Percentiles rank a stretch among this genome's conserved stretches.
Evolutionary conservation across 169 alveolate genomes (phyloP).

Genomic region (Cystoisospora suis): DNA sequence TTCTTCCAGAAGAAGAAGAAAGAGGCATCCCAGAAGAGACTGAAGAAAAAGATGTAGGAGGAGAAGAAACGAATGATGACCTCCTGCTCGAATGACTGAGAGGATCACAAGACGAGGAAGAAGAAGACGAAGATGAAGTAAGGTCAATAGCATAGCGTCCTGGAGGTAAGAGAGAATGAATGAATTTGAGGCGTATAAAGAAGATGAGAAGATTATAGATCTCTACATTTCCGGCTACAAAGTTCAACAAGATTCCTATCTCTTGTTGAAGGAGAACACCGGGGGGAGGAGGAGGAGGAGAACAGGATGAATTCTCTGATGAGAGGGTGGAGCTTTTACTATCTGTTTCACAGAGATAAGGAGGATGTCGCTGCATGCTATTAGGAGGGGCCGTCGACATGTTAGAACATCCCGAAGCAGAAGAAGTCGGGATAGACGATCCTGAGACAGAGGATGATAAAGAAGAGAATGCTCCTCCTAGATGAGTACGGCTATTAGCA

Average conservation of each 20-base stretch:
- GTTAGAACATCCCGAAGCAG: too few relatives aligned
- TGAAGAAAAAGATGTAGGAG: background rate
- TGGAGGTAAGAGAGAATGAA: slow-evolving; percentile 38
- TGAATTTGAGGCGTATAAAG: slow-evolving; percentile 37
- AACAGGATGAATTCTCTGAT: too few relatives aligned
- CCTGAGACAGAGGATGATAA: background rate
- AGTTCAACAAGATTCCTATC: background rate
- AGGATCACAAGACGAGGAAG: too few relatives aligned
- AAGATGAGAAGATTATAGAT: slow-evolving; percentile 22
- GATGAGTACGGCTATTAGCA: too few relatives aligned
- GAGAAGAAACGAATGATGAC: background rate
- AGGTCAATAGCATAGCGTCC: slow-evolving; percentile 23
- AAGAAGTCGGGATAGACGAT: background rate
- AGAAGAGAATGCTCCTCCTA: background rate
- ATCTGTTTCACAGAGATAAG: too few relatives aligned
- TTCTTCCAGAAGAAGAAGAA: too few relatives aligned
- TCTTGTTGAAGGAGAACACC: background rate
- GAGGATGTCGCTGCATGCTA: too few relatives aligned
- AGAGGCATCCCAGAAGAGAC: too few relatives aligned
- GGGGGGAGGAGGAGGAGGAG: too few relatives aligned
- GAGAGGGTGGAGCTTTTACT: too few relatives aligned
- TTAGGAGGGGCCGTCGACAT: too few relatives aligned
- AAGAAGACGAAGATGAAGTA: too few relatives aligned
- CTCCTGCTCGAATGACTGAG: background rate
- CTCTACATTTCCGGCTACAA: slow-evolving; percentile 37